These are phyloP conservation scores for Fusarium chaquense DNA, from an alignment of 2,329 filamentous ascomycete species.

Conservation along the genomic window DNA sequence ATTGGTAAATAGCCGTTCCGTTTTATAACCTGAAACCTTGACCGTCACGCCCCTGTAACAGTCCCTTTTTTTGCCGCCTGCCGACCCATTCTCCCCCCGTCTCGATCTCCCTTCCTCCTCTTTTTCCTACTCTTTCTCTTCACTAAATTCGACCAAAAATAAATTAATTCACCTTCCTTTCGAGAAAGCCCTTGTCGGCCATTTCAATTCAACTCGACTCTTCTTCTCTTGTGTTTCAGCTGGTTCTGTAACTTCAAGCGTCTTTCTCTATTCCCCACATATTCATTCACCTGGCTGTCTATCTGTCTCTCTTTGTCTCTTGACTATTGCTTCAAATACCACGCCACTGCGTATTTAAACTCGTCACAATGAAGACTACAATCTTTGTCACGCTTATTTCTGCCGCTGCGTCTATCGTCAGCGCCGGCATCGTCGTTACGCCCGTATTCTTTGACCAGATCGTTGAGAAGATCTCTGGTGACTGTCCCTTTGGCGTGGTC, in stretches of 20 bases:
- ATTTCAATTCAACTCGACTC: background rate
- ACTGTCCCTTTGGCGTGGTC: constrained; percentile 68
- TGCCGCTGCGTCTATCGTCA: constrained; percentile 59
- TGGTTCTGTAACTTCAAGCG: constrained; percentile 36
- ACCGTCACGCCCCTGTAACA: constrained; percentile 44
- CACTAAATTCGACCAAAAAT: constrained; percentile 5
- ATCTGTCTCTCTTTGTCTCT: background rate
- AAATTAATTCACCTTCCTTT: constrained; percentile 27
- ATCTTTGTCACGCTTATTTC: constrained; percentile 55
- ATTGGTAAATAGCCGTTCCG: constrained; percentile 16
- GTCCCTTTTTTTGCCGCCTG: constrained; percentile 26
- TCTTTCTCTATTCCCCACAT: constrained; percentile 1
- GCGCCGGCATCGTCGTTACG: constrained; percentile 67
- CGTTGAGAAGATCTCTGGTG: constrained; percentile 59
- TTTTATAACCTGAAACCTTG: constrained; percentile 47
- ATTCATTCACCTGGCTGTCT: background rate
- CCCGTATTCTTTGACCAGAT: constrained; percentile 65
- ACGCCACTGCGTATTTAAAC: constrained; percentile 11
- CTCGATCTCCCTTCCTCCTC: constrained; percentile 5
- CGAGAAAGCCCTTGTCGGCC: constrained; percentile 15
- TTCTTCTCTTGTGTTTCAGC: constrained; percentile 31
- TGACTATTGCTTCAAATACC: background rate
- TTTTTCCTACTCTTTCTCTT: background rate
- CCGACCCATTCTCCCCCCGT: constrained; percentile 9
- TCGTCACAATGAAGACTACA: constrained; percentile 48